Conservation (phyloP, 352 stramenopile genomes). For the Blastocystis sp. region DNA sequence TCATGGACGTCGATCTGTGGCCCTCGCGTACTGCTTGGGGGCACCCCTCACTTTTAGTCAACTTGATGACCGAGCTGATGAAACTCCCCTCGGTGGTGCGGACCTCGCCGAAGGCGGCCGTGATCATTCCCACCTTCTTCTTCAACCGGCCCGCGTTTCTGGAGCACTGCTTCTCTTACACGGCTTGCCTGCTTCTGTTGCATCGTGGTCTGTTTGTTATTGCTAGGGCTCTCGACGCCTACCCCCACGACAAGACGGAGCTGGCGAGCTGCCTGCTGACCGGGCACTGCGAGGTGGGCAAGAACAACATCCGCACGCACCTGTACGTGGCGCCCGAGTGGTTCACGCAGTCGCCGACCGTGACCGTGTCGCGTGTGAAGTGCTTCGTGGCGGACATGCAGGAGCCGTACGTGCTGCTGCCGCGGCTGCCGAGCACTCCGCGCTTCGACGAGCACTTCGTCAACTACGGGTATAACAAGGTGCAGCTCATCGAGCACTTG, state of each 20-base stretch:
- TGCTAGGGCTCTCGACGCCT: constrained; percentile 24
- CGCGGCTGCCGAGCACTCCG: background rate
- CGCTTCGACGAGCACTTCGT: constrained; percentile 46
- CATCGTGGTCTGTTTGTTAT: background rate
- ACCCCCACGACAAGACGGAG: constrained; percentile 17
- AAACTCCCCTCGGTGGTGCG: background rate
- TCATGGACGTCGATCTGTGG: constrained; percentile 66
- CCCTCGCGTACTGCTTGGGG: background rate
- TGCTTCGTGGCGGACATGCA: constrained; percentile 60
- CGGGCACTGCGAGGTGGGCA: background rate
- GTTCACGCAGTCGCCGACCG: background rate
- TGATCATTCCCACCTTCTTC: constrained; percentile 51
- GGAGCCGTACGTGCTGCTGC: constrained; percentile 50
- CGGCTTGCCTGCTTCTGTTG: constrained; percentile 25
- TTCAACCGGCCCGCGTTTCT: constrained; percentile 31
- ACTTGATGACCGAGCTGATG: background rate
- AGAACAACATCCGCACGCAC: constrained; percentile 42
- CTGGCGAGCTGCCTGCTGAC: background rate
- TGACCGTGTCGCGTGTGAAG: constrained; percentile 4
- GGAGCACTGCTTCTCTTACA: constrained; percentile 13
- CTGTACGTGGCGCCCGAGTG: constrained; percentile 44
- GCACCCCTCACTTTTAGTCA: background rate
- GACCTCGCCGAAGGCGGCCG: background rate
- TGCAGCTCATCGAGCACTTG: constrained; percentile 62
- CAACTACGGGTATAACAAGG: constrained; percentile 69